Conservation (phyloP, 2,329 filamentous ascomycete species). For the Sporothrix protearum region DNA sequence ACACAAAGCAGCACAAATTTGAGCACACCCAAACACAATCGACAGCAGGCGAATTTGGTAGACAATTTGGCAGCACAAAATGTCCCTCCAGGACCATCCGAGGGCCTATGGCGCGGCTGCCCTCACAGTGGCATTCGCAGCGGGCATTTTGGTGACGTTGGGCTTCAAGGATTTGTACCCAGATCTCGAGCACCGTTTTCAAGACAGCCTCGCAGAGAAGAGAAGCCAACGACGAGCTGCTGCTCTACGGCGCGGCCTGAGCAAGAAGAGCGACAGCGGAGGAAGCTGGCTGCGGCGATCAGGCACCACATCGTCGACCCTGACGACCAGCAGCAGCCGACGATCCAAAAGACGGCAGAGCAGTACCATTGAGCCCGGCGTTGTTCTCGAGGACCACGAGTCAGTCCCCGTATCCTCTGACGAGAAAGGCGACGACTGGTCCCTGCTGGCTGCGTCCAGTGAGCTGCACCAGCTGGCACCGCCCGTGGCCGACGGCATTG, state of each 20-base stretch:
- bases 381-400: constrained; percentile 57
- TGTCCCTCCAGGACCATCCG: constrained; percentile 61
- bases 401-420: constrained; percentile 25
- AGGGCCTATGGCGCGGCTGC: constrained; percentile 63
- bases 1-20: not conserved
- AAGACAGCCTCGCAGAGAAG: constrained; percentile 34
- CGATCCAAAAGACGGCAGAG: not conserved
- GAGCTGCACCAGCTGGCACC: not conserved
- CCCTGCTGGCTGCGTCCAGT: constrained; percentile 24
- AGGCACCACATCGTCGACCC: constrained; percentile 26
- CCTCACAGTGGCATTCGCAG: constrained; percentile 67
- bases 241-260: constrained; percentile 15
- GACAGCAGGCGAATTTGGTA: not conserved
- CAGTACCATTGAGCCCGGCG: constrained; percentile 43
- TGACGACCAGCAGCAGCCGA: not conserved
- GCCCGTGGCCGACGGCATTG: constrained; percentile 69
- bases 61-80: constrained; percentile 31
- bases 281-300: constrained; percentile 13
- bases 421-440: constrained; percentile 23
- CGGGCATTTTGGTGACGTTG: constrained; percentile 71
- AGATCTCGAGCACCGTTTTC: constrained; percentile 63
- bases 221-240: constrained; percentile 7
- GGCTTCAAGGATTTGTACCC: constrained; percentile 78
- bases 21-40: not conserved
- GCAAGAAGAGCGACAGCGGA: constrained; percentile 13